Percentiles rank a stretch among this genome's conserved stretches.
These are phyloP conservation scores for Rhodofomes roseus DNA, from an alignment of 1,284 basidiomycete species.

Conservation along the genomic window DNA sequence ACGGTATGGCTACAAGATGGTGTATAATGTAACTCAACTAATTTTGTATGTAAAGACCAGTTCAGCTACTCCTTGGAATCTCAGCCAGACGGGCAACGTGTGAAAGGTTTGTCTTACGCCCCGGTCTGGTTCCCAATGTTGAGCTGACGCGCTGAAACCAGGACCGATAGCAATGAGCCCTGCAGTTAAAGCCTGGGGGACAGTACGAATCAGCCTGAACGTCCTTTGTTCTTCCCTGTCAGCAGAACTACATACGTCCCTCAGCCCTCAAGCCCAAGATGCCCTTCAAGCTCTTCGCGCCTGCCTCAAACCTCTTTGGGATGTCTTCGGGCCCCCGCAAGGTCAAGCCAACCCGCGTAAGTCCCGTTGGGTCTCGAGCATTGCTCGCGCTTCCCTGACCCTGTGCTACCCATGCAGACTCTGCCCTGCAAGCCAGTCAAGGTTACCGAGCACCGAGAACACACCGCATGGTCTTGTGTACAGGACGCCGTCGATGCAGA, in stretches of 20 bases:
- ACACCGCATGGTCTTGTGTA: not conserved
- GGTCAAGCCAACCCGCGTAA: not conserved
- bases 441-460: not conserved
- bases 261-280: not conserved
- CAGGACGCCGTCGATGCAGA: not conserved
- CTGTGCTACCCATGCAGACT: not conserved
- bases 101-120: no score
- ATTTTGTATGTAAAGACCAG: no score
- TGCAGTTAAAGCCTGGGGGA: not conserved
- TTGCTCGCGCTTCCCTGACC: not conserved
- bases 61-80: no score
- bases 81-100: no score
- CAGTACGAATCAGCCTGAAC: no score
- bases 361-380: not conserved
- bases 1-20: no score
- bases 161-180: not conserved
- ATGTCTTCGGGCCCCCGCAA: not conserved
- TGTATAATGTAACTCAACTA: no score
- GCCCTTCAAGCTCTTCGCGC: not conserved
- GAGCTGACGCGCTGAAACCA: not conserved
- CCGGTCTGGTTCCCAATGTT: not conserved
- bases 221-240: not conserved
- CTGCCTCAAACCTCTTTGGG: not conserved
- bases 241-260: not conserved
- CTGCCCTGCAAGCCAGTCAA: not conserved